Evolutionary conservation across 768 basidiomycete species (phyloP).

Genomic region (Termitomyces eurrhizus): DNA sequence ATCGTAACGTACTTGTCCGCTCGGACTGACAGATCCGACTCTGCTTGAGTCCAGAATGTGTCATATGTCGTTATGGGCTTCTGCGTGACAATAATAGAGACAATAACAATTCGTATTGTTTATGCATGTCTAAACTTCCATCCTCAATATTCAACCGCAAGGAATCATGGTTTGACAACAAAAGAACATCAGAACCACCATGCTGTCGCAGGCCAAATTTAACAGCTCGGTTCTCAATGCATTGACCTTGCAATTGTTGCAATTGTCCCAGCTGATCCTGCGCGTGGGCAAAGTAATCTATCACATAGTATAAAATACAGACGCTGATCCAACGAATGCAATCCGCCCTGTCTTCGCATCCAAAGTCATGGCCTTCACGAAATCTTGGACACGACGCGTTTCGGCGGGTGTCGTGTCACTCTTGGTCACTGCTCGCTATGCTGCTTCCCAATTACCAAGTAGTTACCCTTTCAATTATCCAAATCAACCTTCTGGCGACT

Average conservation of each 20-base stretch:
- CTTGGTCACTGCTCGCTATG: slow-evolving; percentile 20
- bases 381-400: slow-evolving; percentile 21
- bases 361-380: slow-evolving; percentile 17
- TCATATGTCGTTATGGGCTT: not conserved
- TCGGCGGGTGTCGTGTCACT: slow-evolving; percentile 19
- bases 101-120: slow-evolving; percentile 3
- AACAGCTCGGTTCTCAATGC: not conserved
- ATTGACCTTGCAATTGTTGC: not conserved
- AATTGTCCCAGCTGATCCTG: slow-evolving; percentile 4
- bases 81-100: not conserved
- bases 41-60: not conserved
- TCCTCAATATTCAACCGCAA: not conserved
- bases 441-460: slow-evolving; percentile 31
- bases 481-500: slow-evolving; percentile 41
- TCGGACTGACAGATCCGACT: not conserved
- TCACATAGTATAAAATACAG: not conserved
- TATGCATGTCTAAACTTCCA: not conserved
- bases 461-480: slow-evolving; percentile 47
- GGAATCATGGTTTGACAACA: not conserved
- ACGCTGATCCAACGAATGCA: not conserved
- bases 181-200: not conserved
- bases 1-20: not conserved
- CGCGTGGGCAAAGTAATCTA: not conserved
- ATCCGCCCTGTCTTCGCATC: not conserved
- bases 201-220: not conserved